phyloP scores from a whole-genome alignment of 1,139 yeast species.

The Groenewaldozyma auringiensis region DNA sequence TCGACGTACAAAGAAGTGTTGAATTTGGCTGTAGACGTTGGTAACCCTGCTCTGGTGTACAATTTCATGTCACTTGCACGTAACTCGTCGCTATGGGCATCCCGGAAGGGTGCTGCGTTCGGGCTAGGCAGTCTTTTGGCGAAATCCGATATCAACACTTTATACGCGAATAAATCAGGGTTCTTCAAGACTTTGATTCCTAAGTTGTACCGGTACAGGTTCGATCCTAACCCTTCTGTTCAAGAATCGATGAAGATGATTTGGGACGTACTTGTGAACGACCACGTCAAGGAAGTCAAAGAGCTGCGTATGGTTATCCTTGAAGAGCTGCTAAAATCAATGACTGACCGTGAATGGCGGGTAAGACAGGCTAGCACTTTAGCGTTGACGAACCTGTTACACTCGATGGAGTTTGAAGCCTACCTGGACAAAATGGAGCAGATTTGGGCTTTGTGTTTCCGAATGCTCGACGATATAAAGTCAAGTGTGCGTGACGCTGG shows the following conservation, averaged over 20 bases:
- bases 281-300: constrained; percentile 49
- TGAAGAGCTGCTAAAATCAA: constrained; percentile 55
- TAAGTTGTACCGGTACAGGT: constrained; percentile 72
- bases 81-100: constrained; percentile 83
- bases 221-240: constrained; percentile 74
- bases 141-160: constrained; percentile 61
- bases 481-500: constrained; percentile 89
- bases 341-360: constrained; percentile 88
- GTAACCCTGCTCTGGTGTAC: constrained; percentile 90
- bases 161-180: constrained; percentile 47
- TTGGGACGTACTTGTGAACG: constrained; percentile 68
- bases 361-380: constrained; percentile 82
- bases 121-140: constrained; percentile 83
- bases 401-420: constrained; percentile 46
- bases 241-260: constrained; percentile 80
- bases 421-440: constrained; percentile 53
- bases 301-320: constrained; percentile 53
- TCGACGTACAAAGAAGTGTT: constrained; percentile 77
- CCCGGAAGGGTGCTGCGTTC: constrained; percentile 89
- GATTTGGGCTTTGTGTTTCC: constrained; percentile 82
- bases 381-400: constrained; percentile 66
- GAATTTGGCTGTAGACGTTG: constrained; percentile 84
- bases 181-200: constrained; percentile 64
- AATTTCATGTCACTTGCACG: constrained; percentile 91
- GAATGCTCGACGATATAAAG: constrained; percentile 89